Conservation (phyloP, 164 flowering plant species). For the Paratinospora sagittata region DNA sequence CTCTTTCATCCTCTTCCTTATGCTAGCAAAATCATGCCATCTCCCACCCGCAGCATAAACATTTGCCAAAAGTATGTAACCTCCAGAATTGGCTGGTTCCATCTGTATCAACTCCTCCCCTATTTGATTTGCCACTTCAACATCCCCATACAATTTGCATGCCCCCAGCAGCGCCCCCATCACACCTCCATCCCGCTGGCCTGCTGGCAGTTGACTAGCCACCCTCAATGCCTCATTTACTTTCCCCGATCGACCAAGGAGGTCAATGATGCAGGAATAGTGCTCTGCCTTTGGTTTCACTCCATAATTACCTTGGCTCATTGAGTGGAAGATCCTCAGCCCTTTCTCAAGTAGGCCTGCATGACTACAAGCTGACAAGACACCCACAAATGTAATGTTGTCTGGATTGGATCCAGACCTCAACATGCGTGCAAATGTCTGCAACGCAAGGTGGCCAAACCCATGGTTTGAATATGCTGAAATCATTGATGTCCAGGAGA, state of each 20-base stretch:
- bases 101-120: conserved; percentile 38
- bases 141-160: conserved; percentile 41
- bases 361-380: conserved; percentile 57
- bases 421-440: conserved; percentile 42
- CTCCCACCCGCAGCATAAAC: conserved; percentile 40
- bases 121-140: conserved; percentile 29
- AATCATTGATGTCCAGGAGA: conserved; percentile 63
- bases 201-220: conserved; percentile 32
- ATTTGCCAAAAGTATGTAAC: conserved; percentile 42
- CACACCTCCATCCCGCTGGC: conserved; percentile 38
- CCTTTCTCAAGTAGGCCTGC: conserved; percentile 52
- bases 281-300: conserved; percentile 48
- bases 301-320: conserved; percentile 30
- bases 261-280: conserved; percentile 52
- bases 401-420: conserved; percentile 41
- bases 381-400: conserved; percentile 48
- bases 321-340: conserved; percentile 34
- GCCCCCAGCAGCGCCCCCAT: conserved; percentile 52
- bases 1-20: conserved; percentile 55
- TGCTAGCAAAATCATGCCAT: conserved; percentile 45
- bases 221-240: conserved; percentile 39
- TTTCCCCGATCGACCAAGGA: conserved; percentile 46
- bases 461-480: conserved; percentile 52
- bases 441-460: conserved; percentile 33
- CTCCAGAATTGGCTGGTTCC: conserved; percentile 41